Evolutionary conservation across 2,329 filamentous ascomycete genomes (phyloP), one percentile per base, ranked within the genome.

Genomic region (Fusarium multiceps): DNA sequence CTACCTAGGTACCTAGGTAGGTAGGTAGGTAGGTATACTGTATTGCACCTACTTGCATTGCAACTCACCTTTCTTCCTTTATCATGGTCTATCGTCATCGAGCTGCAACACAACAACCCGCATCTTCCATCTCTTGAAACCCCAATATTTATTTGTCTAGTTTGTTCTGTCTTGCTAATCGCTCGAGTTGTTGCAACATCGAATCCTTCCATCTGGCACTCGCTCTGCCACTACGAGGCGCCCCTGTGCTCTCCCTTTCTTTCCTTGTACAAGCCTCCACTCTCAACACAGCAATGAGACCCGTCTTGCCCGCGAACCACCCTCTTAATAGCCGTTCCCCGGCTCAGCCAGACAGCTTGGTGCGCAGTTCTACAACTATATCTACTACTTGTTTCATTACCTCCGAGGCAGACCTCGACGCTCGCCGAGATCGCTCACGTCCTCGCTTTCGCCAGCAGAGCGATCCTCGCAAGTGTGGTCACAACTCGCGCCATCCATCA

Each of bases 301-400:
- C 74, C 49, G 60, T 74, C 42, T 69, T 72, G 51, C 59, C 70
- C 54, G 57, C 68, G 30, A 74, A 67, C 37, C 66, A 66, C 46
- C 58, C 70, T 62, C 63, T 72, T 60, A 69, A 70, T 34, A 68
- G 48, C 20, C 72, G 69, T 57, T 50, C 59, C 27, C 56, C 60
- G 59, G 66, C 59, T 18, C 72, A 68, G 51, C 48, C 66, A 21
- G 74, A 76, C 55, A 72, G 59, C 34, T 60, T 76, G 48, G 51
- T 57, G 23, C 59, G 69, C 46, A 59, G 63, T 48, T 59, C 68
- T 34, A 71, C 75, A 37, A 47, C 69, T 32, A 67, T 74, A 13
- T 68, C 77, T 43, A 71, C 79, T 25, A 67, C 76, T n/a, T 81
- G 78, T 67, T 78, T 80, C 68, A 75, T 81, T 57, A 75, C 79